Base-by-base conservation (phyloP, 2,329 filamentous ascomycete genomes). In the Chlorencoelia australis region DNA sequence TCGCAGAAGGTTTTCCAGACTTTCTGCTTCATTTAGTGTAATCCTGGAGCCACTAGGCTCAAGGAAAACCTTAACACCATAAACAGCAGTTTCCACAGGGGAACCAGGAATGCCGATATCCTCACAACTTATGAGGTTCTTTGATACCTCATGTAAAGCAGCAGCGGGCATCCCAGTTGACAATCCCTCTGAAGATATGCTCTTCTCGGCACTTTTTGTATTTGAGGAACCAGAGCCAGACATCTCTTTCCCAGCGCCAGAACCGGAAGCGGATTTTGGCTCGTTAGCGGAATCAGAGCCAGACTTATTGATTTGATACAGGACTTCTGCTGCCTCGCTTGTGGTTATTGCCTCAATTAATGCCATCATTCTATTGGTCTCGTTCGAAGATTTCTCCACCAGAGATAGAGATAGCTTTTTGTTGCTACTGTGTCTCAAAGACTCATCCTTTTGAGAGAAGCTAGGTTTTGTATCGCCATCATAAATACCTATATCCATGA, bases 401-500 rank as follows among this genome's bases (percentile, higher is more conserved):
- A n/a, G n/a, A n/a, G n/a, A n/a, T 2, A 7, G 7, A 16, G 29
- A 8, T 18, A 1, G 3, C 6, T 17, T 18, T 5, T 33, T 26
- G 5, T 16, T 16, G 13, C 17, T 22, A 3, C 28, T 33, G 30
- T 18, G 29, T 25, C 10, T 34, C 15, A 21, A 27, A 20, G 25
- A 20, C 6, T 18, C 32, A 16, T 31, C 22, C 27, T 40, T 32
- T 2, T 19, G 21, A 3, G 5, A 19, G n/a, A 13, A 14, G 5
- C 14, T 7, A 9, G 30, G 5, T 13, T 24, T 15, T 4, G 10
- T 4, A 22, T 46, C 43, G 11, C 43, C 45, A 18, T 48, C 43
- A 10, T 42, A 40, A 10, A 35, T 31, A 14, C 45, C 45, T 5
- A 43, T 46, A 14, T 48, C 33, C 41, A 42, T 44, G n/a, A 48